Percentiles rank a stretch among this genome's conserved stretches.
phyloP scores from a whole-genome alignment of 2,329 filamentous ascomycete species.

The Fusarium annulatum region DNA sequence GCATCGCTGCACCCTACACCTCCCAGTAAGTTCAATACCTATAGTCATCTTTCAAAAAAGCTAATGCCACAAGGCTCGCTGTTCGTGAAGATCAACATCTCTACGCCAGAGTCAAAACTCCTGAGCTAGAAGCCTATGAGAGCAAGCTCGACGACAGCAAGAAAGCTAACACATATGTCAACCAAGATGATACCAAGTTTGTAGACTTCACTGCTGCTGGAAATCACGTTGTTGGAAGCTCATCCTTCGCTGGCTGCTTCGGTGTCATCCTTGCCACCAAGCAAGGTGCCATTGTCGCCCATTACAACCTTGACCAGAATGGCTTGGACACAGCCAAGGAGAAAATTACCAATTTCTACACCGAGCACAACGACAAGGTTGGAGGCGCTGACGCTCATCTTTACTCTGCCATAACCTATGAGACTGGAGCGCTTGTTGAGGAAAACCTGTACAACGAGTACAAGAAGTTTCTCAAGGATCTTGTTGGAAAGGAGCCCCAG shows the following conservation, averaged over 20 bases:
- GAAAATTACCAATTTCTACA: neutral
- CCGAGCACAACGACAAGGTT: neutral
- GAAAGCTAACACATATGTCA: neutral
- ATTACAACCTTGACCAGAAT: neutral
- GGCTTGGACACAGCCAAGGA: neutral
- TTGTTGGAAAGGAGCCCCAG: neutral
- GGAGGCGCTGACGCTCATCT: neutral
- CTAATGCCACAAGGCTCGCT: neutral
- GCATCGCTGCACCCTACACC: neutral
- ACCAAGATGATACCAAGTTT: neutral
- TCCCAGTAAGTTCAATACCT: neutral
- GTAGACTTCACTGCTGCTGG: neutral
- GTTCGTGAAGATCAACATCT: neutral
- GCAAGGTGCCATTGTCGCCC: conserved; percentile 1
- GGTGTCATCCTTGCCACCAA: conserved; percentile 1
- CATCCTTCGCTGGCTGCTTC: neutral
- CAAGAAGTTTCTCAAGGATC: neutral
- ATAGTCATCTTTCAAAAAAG: neutral
- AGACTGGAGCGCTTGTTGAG: neutral
- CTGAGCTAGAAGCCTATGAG: neutral
- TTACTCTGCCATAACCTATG: neutral
- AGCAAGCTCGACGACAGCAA: neutral
- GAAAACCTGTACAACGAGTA: neutral
- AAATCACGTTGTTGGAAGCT: neutral
- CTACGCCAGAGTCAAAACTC: neutral